Evolutionary conservation across 108 stramenopile genomes (phyloP), one percentile per base, ranked within the genome.

Genomic region (Licmophora abbreviata): DNA sequence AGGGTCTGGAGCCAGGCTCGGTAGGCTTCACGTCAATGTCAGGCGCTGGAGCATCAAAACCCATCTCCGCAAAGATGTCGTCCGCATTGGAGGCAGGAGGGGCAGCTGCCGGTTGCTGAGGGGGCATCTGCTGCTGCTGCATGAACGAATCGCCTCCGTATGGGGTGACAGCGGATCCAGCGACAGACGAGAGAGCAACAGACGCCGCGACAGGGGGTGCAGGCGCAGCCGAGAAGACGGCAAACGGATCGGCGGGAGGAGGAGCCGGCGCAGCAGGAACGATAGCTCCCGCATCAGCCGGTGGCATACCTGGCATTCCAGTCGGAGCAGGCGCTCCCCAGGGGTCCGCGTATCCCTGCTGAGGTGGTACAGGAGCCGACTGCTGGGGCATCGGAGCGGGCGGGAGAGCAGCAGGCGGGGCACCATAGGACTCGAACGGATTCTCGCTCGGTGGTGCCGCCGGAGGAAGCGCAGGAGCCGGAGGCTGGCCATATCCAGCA

Each of bases 41-140:
- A 9, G 62, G 22, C 12, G 56, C 38, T 15, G 66, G 42, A 20
- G 62, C 49, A 30, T 74, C 43, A 27, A 68, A 38, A 61, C 73
- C 72, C 59, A 90, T 59, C 33, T 75, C 81, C 27, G 69, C 71
- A 73, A 75, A 90, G 27, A 84, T 68, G 63, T 81, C 79, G 26
- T 69, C 73, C 32, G 60, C 58, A 9, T 37, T 49, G 4, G 29
- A 34, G 15, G 54, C 27, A 33, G 68, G 44, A 22, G 48, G 45
- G 40, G 59, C 30, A 22, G 52, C 24, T 41, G 33, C 26, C 28
- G 45, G 60, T 41, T 42, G 52, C 28, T 63, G 66, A 6, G 27
- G 56, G 10, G 40, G 52, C n/a, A n/a, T n/a, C n/a, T n/a, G n/a
- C 18, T 66, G 43, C 34, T 64, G 66, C 1, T 20, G 27, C 17